phyloP scores from a whole-genome alignment of 1,139 yeast species.

The Magnusiomyces magnusii region DNA sequence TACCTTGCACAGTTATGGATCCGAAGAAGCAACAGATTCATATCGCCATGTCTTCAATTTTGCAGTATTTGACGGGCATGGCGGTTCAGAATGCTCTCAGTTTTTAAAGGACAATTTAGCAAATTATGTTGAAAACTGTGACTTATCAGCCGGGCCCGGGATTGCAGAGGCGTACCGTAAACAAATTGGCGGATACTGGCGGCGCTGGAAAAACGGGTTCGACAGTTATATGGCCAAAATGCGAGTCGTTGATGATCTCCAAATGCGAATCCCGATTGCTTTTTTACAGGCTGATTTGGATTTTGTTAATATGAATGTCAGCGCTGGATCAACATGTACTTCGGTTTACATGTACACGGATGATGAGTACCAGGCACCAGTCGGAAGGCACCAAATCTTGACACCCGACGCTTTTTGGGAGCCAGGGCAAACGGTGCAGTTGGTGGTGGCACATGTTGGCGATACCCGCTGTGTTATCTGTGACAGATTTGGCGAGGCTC shows the following conservation, averaged over 20 bases:
- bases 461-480: slow-evolving; percentile 77
- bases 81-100: slow-evolving; percentile 68
- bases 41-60: slow-evolving; percentile 49
- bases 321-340: slow-evolving; percentile 80
- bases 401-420: slow-evolving; percentile 56
- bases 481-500: slow-evolving; percentile 62
- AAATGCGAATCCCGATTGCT: slow-evolving; percentile 52
- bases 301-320: slow-evolving; percentile 30
- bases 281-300: slow-evolving; percentile 54
- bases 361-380: slow-evolving; percentile 10
- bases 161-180: slow-evolving; percentile 47
- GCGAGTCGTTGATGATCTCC: slow-evolving; percentile 46
- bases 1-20: slow-evolving; percentile 17
- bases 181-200: slow-evolving; percentile 82
- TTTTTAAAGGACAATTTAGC: slow-evolving; percentile 51
- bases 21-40: slow-evolving; percentile 12
- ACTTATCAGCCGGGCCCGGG: slow-evolving; percentile 34
- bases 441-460: slow-evolving; percentile 88
- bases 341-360: slow-evolving; percentile 54
- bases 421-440: slow-evolving; percentile 55
- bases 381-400: slow-evolving; percentile 21
- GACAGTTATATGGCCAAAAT: slow-evolving; percentile 38
- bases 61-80: slow-evolving; percentile 89
- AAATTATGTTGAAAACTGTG: slow-evolving; percentile 45
- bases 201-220: slow-evolving; percentile 57